phyloP scores from a whole-genome alignment of 1,139 yeast species.

The Pichia sp. region DNA sequence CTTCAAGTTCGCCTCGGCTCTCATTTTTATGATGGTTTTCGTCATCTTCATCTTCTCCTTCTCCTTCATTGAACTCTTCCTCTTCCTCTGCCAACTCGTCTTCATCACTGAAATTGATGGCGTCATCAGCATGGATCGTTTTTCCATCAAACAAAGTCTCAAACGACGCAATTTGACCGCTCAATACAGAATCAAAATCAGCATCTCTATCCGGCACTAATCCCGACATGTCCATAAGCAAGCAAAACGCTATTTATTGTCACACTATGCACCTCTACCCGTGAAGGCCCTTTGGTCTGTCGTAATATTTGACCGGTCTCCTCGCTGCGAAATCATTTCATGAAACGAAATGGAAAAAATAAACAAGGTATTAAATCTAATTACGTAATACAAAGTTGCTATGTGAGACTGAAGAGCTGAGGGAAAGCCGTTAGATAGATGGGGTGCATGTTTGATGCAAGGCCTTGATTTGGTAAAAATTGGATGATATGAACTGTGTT shows the following conservation, averaged over 20 bases:
- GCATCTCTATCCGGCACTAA: neutral
- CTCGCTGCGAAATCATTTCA: no score
- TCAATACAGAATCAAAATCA: conserved; percentile 18
- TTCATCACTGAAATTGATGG: conserved; percentile 92
- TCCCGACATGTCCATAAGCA: neutral
- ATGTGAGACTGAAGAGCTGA: no score
- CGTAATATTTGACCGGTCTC: neutral
- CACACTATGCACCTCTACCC: no score
- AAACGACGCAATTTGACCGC: conserved; percentile 24
- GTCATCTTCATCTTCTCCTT: neutral
- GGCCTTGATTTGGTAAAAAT: no score
- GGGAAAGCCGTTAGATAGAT: no score
- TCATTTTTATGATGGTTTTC: conserved; percentile 1
- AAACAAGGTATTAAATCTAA: no score
- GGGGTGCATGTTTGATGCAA: no score
- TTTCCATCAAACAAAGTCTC: conserved; percentile 25
- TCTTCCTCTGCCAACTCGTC: conserved; percentile 93
- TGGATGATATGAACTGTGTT: no score
- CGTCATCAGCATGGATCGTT: conserved; percentile 79
- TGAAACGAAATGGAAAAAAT: no score
- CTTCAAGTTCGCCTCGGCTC: conserved; percentile 5
- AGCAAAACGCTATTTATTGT: no score
- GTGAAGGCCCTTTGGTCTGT: neutral
- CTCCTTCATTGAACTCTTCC: neutral
- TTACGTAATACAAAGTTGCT: no score